Conservation (phyloP, 139 green algal species). For the Micractinium conductrix region DNA sequence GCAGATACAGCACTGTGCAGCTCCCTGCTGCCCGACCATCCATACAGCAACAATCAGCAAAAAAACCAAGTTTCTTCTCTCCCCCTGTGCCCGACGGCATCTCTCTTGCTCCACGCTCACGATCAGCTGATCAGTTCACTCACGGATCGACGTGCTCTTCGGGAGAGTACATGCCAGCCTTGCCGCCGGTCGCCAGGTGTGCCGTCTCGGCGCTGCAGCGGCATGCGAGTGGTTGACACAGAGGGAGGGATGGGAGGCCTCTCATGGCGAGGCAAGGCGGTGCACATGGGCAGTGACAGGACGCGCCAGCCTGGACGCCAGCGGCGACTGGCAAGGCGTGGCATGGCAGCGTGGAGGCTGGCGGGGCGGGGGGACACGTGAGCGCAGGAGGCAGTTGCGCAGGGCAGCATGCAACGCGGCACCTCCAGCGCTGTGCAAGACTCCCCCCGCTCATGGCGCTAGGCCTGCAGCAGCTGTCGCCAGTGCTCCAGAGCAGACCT, state of each 20-base stretch:
- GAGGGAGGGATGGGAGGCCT: no score
- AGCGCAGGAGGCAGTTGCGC: neutral
- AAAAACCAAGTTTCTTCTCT: no score
- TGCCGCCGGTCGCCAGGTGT: constrained; percentile 16
- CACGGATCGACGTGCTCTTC: constrained; percentile 13
- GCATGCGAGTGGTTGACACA: no score
- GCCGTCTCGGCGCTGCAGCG: constrained; percentile 20
- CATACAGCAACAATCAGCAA: neutral
- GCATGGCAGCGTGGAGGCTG: no score
- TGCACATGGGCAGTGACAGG: neutral
- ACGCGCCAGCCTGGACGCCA: neutral
- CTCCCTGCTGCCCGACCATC: neutral
- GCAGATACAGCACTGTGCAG: neutral
- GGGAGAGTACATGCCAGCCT: neutral
- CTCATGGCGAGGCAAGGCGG: neutral
- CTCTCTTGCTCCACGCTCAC: neutral
- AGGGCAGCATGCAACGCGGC: neutral
- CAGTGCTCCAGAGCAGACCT: neutral
- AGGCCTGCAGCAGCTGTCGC: neutral
- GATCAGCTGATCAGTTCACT: no score
- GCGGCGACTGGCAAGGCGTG: neutral
- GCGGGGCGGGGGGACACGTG: no score
- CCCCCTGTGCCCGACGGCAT: no score
- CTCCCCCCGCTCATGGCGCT: neutral
- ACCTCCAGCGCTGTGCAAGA: no score